Conservation (phyloP, 768 basidiomycete species). For the Leucocoprinus sp. region DNA sequence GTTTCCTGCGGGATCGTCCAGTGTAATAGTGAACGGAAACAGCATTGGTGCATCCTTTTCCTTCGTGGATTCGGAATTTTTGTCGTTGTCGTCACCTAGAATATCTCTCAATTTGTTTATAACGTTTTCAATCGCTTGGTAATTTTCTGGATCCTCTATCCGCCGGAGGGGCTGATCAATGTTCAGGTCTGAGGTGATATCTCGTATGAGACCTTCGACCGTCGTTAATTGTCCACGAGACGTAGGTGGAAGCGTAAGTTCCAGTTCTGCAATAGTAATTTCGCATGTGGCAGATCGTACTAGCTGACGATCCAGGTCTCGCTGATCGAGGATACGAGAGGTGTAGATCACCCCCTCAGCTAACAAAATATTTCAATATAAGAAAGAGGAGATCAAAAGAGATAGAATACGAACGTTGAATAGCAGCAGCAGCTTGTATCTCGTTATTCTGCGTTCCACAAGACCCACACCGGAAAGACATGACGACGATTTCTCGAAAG, state of each 20-base stretch:
- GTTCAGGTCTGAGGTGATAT: slow-evolving; percentile 73
- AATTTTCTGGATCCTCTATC: slow-evolving; percentile 66
- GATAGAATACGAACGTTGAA: slow-evolving; percentile 54
- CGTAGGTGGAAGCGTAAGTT: slow-evolving; percentile 83
- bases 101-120: slow-evolving; percentile 58
- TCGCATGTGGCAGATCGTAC: slow-evolving; percentile 83
- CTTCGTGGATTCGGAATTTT: slow-evolving; percentile 17
- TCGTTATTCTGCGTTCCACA: slow-evolving; percentile 90
- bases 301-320: slow-evolving; percentile 87
- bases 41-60: slow-evolving; percentile 47
- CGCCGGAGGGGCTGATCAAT: slow-evolving; percentile 78
- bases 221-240: slow-evolving; percentile 91
- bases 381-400: background rate
- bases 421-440: slow-evolving; percentile 82
- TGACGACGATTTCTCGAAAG: slow-evolving; percentile 91
- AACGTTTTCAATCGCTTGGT: slow-evolving; percentile 66
- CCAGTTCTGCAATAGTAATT: slow-evolving; percentile 77
- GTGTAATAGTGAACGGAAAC: slow-evolving; percentile 66
- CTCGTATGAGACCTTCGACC: slow-evolving; percentile 83
- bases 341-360: slow-evolving; percentile 84
- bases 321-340: slow-evolving; percentile 59
- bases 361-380: slow-evolving; percentile 20
- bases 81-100: slow-evolving; percentile 49
- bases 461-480: slow-evolving; percentile 94
- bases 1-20: slow-evolving; percentile 94